A percentile compares a stretch with the other conserved stretches of the same genome.
phyloP scores from a whole-genome alignment of 306 rosid genomes.

The Gastrolobium villosum region DNA sequence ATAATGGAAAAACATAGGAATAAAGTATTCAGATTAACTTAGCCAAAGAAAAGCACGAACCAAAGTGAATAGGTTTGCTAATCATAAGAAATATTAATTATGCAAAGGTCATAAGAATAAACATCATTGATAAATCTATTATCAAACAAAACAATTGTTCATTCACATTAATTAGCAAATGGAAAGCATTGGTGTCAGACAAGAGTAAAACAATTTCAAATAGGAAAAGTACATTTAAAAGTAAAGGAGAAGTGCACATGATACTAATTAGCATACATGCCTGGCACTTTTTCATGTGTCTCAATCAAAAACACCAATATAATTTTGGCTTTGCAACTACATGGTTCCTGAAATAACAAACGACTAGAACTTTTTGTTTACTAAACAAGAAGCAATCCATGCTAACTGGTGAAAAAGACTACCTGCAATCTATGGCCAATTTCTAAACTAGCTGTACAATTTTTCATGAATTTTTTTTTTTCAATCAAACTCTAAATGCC shows the following conservation, averaged over 20 bases:
- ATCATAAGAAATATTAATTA: not conserved
- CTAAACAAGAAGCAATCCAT: slow-evolving; percentile 14
- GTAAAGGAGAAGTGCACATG: not conserved
- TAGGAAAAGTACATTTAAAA: not conserved
- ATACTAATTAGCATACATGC: slow-evolving; percentile 8
- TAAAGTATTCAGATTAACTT: not conserved
- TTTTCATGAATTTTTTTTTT: not conserved
- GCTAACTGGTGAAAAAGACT: slow-evolving; percentile 17
- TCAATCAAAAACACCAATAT: not conserved
- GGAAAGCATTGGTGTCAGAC: slow-evolving; percentile 10
- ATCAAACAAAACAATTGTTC: not conserved
- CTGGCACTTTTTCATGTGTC: not conserved
- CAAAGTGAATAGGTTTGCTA: not conserved
- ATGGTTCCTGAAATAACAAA: not conserved
- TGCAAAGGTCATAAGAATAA: not conserved
- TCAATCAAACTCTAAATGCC: slow-evolving; percentile 14
- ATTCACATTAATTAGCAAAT: not conserved
- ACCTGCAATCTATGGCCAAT: not conserved
- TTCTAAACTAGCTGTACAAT: not conserved
- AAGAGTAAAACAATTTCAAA: slow-evolving; percentile 8
- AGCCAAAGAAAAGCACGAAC: not conserved
- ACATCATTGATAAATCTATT: not conserved
- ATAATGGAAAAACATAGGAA: not conserved
- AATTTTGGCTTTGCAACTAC: not conserved
- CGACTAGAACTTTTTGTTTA: not conserved